Evolutionary conservation across 805 yeast genomes (phyloP).

Genomic region (Wickerhamiella alocasiicola): DNA sequence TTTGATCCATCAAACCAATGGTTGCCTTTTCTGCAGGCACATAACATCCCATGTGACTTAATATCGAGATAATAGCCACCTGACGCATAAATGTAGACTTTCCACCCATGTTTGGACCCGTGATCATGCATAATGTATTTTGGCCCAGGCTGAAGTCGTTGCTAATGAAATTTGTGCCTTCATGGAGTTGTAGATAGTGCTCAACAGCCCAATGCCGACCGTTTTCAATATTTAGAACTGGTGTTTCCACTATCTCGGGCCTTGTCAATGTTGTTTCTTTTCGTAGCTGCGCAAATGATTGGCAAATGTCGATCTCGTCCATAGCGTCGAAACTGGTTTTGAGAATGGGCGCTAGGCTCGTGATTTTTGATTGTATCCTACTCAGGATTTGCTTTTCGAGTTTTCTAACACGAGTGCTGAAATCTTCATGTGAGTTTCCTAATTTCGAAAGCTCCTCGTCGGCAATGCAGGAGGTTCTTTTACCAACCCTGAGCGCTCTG

Average conservation of each 20-base stretch:
- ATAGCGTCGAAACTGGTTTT: conserved; percentile 39
- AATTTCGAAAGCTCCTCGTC: conserved; percentile 26
- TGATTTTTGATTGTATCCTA: conserved; percentile 35
- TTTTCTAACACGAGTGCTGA: conserved; percentile 35
- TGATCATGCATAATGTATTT: conserved; percentile 43
- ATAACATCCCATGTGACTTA: conserved; percentile 67
- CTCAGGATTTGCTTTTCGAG: conserved; percentile 47
- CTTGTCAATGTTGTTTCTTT: conserved; percentile 49
- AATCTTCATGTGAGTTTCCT: conserved; percentile 36
- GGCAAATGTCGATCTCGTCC: conserved; percentile 59
- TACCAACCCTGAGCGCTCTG: neutral
- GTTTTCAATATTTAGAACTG: conserved; percentile 36
- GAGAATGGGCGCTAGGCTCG: conserved; percentile 35
- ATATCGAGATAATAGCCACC: conserved; percentile 49
- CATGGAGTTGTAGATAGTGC: conserved; percentile 39
- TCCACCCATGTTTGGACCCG: conserved; percentile 91
- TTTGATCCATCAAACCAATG: conserved; percentile 62
- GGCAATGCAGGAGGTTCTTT: neutral
- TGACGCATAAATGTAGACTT: conserved; percentile 68
- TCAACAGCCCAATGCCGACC: conserved; percentile 89
- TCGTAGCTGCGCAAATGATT: conserved; percentile 63
- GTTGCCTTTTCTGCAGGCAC: conserved; percentile 53
- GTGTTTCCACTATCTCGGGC: conserved; percentile 46
- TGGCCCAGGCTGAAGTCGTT: conserved; percentile 31
- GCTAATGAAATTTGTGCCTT: conserved; percentile 38